These are phyloP conservation scores for Myriosclerotinia duriaeana DNA, from an alignment of 2,329 filamentous ascomycete genomes.

Conservation along the genomic window DNA sequence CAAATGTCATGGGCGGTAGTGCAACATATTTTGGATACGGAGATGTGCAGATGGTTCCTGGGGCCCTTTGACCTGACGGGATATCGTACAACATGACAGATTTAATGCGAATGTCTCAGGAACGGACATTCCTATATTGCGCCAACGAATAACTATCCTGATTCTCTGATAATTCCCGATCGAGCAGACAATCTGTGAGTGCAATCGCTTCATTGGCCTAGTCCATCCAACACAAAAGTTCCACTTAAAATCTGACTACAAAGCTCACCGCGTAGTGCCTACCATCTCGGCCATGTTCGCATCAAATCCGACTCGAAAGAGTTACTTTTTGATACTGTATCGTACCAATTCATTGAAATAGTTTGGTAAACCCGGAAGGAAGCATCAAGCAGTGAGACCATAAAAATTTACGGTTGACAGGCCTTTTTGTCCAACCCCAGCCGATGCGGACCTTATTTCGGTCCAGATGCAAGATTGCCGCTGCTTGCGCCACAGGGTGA, in stretches of 20 bases:
- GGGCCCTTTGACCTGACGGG: background rate
- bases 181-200: background rate
- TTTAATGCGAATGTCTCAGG: background rate
- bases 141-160: too few species aligned
- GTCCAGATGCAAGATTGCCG: conserved; percentile 4
- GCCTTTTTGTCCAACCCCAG: background rate
- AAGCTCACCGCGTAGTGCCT: background rate
- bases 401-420: background rate
- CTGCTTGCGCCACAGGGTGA: background rate
- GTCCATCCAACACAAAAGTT: background rate
- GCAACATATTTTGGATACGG: background rate
- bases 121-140: background rate
- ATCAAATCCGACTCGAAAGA: background rate
- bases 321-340: background rate
- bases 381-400: background rate
- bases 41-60: background rate
- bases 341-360: background rate
- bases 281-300: background rate
- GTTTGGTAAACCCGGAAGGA: background rate
- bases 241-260: background rate
- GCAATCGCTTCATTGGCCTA: background rate
- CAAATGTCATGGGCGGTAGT: background rate
- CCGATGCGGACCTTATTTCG: background rate
- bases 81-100: background rate
- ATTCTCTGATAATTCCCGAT: background rate